Conservation (phyloP, 148 eudicot genomes). For the Camellia japonica region DNA sequence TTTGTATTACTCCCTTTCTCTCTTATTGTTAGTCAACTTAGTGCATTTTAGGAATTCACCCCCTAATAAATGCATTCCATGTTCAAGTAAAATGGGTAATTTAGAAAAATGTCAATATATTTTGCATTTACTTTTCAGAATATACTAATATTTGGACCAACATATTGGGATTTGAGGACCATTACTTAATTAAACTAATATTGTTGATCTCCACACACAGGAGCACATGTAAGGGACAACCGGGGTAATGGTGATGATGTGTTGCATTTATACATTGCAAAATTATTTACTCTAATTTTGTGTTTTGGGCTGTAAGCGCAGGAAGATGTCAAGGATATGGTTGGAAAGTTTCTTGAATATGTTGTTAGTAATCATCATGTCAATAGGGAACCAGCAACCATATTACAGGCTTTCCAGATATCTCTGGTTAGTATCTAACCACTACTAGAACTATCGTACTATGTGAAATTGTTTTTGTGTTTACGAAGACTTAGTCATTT, state of each 20-base stretch:
- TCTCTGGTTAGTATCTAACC: slow-evolving; percentile 59
- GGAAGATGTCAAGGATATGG: slow-evolving; percentile 57
- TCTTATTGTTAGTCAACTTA: not conserved
- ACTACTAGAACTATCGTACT: not conserved
- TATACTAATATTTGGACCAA: not conserved
- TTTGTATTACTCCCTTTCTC: not conserved
- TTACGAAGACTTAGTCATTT: not conserved
- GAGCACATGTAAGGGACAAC: not conserved
- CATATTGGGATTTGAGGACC: not conserved
- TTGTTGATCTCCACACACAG: not conserved
- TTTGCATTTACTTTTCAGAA: not conserved
- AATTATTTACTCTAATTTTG: not conserved
- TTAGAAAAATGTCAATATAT: not conserved
- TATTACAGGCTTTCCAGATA: slow-evolving; percentile 76
- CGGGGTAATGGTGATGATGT: not conserved
- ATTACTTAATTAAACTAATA: not conserved
- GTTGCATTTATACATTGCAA: not conserved
- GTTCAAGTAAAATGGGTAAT: too few relatives aligned
- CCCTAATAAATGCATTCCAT: not conserved
- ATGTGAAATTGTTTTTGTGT: not conserved
- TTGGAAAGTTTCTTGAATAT: slow-evolving; percentile 59
- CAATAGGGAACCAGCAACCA: slow-evolving; percentile 47
- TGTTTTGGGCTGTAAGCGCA: slow-evolving; percentile 29
- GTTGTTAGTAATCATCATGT: slow-evolving; percentile 62
- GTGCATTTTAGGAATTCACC: not conserved